Evolutionary conservation across 1,284 basidiomycete species (phyloP), one percentile per base, ranked within the genome.

Genomic region (Fomitopsis palustris): DNA sequence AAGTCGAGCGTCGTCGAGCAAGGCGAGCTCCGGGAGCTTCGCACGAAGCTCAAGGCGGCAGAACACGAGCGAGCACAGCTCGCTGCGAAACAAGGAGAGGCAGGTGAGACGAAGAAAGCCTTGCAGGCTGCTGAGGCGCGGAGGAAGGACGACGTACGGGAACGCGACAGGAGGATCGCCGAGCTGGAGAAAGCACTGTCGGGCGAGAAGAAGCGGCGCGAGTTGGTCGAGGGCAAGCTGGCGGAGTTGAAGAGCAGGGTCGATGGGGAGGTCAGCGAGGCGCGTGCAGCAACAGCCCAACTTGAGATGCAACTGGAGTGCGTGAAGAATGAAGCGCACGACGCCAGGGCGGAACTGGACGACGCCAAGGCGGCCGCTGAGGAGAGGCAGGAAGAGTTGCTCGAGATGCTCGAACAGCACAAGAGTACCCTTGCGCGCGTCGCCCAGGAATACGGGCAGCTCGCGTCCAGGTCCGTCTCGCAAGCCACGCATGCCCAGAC

Each of bases 21-120:
- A 65, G 70, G 74, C 0, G 87, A 90, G 68, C 69, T 88, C 64
- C 88, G 84, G 65, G 85, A 85, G 21, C 71, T 88, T 1, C 79
- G 82, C 10, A 66, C 76, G 43, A 89, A 86, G 68, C 72, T 89
- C 21, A 80, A 84, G n/a, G 66, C 75, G 53, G 75, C 81, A 5
- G 88, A 90, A 63, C 78, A 85, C 61, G 86, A 88, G 59, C 79
- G 80, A 29, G 67, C 74, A 9, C 82, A 84, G 61, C 70, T 83
- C 5, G 69, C 77, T 3, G 70, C 76, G 2, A 85, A 84, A 62
- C 82, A 83, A 52, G 76, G 74, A 6, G 86, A 86, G 49, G 69
- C 75, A 0, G 72, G 69, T 0, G 83, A 88, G 7, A 62, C 78
- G n/a, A 85, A 80, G 67, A 84, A 80, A 63, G 75, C 78, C 0